A percentile compares a stretch with the other conserved stretches of the same genome.
Conservation (phyloP, 345 rosid species). For the Populus tremula region DNA sequence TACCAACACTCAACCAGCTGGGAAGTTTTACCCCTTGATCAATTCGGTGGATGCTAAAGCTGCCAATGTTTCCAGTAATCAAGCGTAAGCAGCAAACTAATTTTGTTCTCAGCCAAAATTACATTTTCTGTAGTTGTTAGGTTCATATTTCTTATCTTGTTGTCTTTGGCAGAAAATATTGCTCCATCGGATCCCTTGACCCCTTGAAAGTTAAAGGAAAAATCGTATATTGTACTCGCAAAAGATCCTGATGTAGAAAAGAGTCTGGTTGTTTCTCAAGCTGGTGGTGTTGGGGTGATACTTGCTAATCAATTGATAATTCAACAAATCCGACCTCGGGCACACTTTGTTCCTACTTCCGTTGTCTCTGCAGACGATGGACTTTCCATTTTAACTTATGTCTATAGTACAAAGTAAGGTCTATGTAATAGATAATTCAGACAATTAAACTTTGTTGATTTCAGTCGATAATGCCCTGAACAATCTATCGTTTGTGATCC, state of each 20-base stretch:
- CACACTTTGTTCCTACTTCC: too few species aligned
- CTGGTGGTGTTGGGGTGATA: too few species aligned
- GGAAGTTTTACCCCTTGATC: constrained; percentile 11
- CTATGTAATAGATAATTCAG: constrained; percentile 8
- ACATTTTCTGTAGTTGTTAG: too few species aligned
- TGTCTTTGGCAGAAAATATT: too few species aligned
- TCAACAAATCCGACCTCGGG: too few species aligned
- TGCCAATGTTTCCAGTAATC: not conserved
- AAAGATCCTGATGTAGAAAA: not conserved
- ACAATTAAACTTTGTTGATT: not conserved
- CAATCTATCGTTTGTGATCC: not conserved
- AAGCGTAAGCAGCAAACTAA: not conserved
- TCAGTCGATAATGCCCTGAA: too few species aligned
- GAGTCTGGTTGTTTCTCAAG: too few species aligned
- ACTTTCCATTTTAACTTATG: not conserved
- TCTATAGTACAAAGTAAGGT: constrained; percentile 6
- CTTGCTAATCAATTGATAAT: too few species aligned
- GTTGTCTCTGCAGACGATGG: too few species aligned
- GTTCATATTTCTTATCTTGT: not conserved
- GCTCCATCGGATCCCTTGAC: constrained; percentile 7
- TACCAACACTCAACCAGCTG: not conserved
- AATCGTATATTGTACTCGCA: constrained; percentile 13
- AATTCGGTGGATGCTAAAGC: constrained; percentile 5
- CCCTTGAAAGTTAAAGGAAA: constrained; percentile 14
- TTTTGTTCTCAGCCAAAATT: too few species aligned